These are phyloP conservation scores for Favolaschia claudopus DNA, from an alignment of 768 basidiomycete species.

Conservation along the genomic window DNA sequence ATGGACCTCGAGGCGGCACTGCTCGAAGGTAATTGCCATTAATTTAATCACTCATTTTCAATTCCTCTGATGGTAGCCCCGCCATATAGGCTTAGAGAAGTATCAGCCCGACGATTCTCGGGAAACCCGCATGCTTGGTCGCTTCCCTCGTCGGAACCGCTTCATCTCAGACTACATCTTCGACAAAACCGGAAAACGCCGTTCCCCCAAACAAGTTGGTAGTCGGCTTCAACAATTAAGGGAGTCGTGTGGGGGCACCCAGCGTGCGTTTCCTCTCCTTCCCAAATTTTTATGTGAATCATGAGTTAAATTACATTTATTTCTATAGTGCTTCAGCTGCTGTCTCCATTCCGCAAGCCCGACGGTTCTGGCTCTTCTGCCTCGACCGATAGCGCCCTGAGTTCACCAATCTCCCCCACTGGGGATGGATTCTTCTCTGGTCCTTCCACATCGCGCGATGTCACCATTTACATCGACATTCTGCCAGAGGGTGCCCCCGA, in stretches of 20 bases:
- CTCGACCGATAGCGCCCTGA: constrained; percentile 7
- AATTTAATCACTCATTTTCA: background rate
- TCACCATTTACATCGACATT: constrained; percentile 58
- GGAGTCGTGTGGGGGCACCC: constrained; percentile 74
- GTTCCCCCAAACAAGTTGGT: constrained; percentile 82
- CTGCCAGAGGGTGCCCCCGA: constrained; percentile 37
- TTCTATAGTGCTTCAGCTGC: constrained; percentile 50
- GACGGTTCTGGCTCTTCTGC: constrained; percentile 28
- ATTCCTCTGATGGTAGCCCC: background rate
- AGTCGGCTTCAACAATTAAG: constrained; percentile 81
- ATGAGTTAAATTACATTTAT: constrained; percentile 1
- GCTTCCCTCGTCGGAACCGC: constrained; percentile 66
- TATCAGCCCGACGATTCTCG: constrained; percentile 59
- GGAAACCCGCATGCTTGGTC: constrained; percentile 56
- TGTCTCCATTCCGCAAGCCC: constrained; percentile 46
- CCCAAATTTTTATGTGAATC: background rate
- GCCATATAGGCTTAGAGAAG: constrained; percentile 55
- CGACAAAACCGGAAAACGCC: constrained; percentile 68
- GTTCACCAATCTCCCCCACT: constrained; percentile 15
- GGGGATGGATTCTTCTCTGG: constrained; percentile 21
- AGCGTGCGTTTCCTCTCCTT: constrained; percentile 54
- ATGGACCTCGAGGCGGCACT: constrained; percentile 79
- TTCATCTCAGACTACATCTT: constrained; percentile 69
- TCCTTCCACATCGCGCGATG: constrained; percentile 31
- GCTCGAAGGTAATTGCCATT: constrained; percentile 62